A percentile compares a stretch with the other conserved stretches of the same genome.
Evolutionary conservation across 495 filamentous ascomycete genomes (phyloP).

Genomic region (Aspergillus carlsbadensis): DNA sequence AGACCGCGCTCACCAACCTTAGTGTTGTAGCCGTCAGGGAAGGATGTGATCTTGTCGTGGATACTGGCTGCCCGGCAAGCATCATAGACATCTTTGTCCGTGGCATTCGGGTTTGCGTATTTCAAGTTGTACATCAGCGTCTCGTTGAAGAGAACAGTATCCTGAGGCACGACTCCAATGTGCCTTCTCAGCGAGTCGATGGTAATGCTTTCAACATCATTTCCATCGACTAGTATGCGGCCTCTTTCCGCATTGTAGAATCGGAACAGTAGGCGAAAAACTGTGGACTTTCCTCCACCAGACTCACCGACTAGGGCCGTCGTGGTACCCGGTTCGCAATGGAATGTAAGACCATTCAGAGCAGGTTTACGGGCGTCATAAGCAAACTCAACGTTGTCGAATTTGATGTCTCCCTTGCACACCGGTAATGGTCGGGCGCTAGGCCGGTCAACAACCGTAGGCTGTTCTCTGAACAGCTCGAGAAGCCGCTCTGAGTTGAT

Average conservation of each 20-base stretch:
- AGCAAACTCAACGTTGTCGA: conserved; percentile 83
- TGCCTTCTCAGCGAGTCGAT: conserved; percentile 89
- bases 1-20: conserved; percentile 94
- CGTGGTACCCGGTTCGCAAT: conserved; percentile 82
- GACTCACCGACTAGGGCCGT: conserved; percentile 96
- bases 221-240: conserved; percentile 77
- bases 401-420: conserved; percentile 80
- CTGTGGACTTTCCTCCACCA: conserved; percentile 93
- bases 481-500: conserved; percentile 95
- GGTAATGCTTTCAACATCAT: conserved; percentile 79
- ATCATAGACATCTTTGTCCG: conserved; percentile 84
- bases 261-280: conserved; percentile 93
- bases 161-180: conserved; percentile 96
- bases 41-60: conserved; percentile 90
- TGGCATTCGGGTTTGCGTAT: conserved; percentile 84
- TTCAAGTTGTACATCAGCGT: conserved; percentile 94
- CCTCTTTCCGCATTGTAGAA: conserved; percentile 85
- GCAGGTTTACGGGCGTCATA: conserved; percentile 90
- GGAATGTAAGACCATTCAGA: conserved; percentile 76
- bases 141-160: conserved; percentile 96
- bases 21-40: conserved; percentile 89
- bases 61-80: conserved; percentile 92
- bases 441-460: conserved; percentile 77
- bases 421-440: conserved; percentile 50
- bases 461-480: conserved; percentile 92